Percentiles rank a stretch among this genome's conserved stretches.
Evolutionary conservation across 2,329 filamentous ascomycete genomes (phyloP).

Genomic region (Byssochlamys sp.): DNA sequence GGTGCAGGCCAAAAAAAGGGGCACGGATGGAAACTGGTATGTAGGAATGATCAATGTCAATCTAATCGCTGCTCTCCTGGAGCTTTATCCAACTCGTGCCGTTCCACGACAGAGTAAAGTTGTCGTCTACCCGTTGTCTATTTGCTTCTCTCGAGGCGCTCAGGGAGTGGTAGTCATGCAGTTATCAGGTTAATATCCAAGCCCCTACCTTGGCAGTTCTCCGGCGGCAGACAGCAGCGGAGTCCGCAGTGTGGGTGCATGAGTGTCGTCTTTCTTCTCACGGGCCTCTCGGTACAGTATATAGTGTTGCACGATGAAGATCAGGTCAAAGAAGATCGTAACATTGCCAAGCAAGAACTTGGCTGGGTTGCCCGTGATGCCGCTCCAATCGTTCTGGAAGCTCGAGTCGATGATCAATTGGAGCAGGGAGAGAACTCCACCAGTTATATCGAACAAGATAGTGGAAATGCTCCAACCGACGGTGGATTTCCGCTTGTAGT

Average conservation of each 20-base stretch:
- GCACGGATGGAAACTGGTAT: background rate
- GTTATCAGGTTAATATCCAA: background rate
- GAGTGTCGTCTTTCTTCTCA: slow-evolving; percentile 11
- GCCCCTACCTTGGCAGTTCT: slow-evolving; percentile 5
- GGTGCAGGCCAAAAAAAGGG: background rate
- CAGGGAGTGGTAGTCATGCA: background rate
- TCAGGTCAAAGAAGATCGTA: slow-evolving; percentile 71
- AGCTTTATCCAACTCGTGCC: background rate
- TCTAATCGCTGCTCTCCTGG: background rate
- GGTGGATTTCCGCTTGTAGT: slow-evolving; percentile 77
- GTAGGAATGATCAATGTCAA: background rate
- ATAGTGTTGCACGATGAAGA: slow-evolving; percentile 87
- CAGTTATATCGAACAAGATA: slow-evolving; percentile 73
- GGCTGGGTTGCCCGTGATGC: slow-evolving; percentile 80
- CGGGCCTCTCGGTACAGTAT: slow-evolving; percentile 53
- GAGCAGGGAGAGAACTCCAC: slow-evolving; percentile 68
- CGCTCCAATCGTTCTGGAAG: slow-evolving; percentile 76
- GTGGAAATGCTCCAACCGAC: slow-evolving; percentile 77
- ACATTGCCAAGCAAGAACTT: slow-evolving; percentile 82
- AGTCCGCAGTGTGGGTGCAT: slow-evolving; percentile 15
- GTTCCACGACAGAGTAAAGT: background rate
- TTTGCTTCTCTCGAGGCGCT: background rate
- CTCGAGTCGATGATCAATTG: slow-evolving; percentile 81
- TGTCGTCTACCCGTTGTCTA: background rate
- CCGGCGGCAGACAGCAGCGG: slow-evolving; percentile 19